Percentiles rank a stretch among this genome's conserved stretches.
These are phyloP conservation scores for Pneumocystis canis DNA, from an alignment of 1,139 yeast genomes.

Conservation along the genomic window DNA sequence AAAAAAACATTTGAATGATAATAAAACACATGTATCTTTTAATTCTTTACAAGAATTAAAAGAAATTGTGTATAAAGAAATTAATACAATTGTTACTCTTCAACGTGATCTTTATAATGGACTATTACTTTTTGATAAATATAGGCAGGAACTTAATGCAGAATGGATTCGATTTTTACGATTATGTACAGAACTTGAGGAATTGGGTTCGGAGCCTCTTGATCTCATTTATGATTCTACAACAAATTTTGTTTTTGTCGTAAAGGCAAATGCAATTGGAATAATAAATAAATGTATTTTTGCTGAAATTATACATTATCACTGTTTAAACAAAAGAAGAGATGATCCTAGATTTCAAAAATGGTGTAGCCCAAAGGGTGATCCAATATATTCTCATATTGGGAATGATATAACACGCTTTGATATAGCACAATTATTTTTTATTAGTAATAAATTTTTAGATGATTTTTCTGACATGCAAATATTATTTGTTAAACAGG, in stretches of 20 bases:
- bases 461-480: background rate
- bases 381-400: background rate
- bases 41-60: background rate
- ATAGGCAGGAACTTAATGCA: slow-evolving; percentile 1
- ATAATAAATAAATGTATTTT: background rate
- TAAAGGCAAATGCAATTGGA: background rate
- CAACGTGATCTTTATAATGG: background rate
- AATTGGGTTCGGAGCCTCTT: background rate
- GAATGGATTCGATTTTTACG: slow-evolving; percentile 2
- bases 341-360: slow-evolving; percentile 1
- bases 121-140: background rate
- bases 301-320: background rate
- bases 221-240: background rate
- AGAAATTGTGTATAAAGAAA: background rate
- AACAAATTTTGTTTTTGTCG: background rate
- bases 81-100: background rate
- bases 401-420: background rate
- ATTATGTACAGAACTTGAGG: slow-evolving; percentile 2
- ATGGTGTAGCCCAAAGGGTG: background rate
- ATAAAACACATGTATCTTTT: background rate
- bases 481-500: background rate
- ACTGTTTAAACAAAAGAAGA: background rate
- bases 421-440: background rate
- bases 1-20: background rate
- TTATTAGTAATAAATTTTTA: background rate